Evolutionary conservation across 2,329 filamentous ascomycete species (phyloP).

Genomic region (Eutypella sp.): DNA sequence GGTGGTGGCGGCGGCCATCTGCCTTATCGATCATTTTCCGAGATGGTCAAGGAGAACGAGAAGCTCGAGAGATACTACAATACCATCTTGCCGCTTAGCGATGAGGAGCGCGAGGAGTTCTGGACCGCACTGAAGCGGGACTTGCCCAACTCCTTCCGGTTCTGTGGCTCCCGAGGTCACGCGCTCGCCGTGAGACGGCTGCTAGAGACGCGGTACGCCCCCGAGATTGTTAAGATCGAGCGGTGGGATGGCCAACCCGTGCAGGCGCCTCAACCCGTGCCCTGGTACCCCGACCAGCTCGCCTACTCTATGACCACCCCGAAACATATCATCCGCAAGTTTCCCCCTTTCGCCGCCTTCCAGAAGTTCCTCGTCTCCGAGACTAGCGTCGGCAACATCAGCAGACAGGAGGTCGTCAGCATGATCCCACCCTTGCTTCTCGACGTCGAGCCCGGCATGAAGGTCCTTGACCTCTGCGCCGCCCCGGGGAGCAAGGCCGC

Average conservation of each 20-base stretch:
- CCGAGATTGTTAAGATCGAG: conserved; percentile 79
- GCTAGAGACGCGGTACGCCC: conserved; percentile 83
- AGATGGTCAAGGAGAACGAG: conserved; percentile 74
- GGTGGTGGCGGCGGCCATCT: too few species aligned
- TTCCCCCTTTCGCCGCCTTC: conserved; percentile 89
- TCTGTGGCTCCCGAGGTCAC: conserved; percentile 92
- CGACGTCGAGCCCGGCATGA: conserved; percentile 86
- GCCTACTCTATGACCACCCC: conserved; percentile 98
- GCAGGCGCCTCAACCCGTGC: conserved; percentile 73
- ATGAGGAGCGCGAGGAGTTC: conserved; percentile 73
- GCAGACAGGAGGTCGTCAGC: conserved; percentile 93
- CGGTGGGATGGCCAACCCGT: conserved; percentile 77
- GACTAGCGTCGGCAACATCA: conserved; percentile 95
- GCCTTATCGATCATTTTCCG: conserved; percentile 44
- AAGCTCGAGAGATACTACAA: conserved; percentile 87
- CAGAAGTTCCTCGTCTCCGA: conserved; percentile 98
- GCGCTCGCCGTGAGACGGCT: conserved; percentile 88
- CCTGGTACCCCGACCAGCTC: conserved; percentile 91
- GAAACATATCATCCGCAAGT: conserved; percentile 91
- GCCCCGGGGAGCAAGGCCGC: conserved; percentile 96
- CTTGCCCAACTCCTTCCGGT: conserved; percentile 94
- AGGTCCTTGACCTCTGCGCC: conserved; percentile 91
- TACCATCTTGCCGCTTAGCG: conserved; percentile 65
- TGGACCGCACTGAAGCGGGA: conserved; percentile 81
- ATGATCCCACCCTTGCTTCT: conserved; percentile 97